Percentiles rank a stretch among this genome's conserved stretches.
These are phyloP conservation scores for Arxiozyma bovina DNA, from an alignment of 1,139 yeast genomes.

Conservation along the genomic window DNA sequence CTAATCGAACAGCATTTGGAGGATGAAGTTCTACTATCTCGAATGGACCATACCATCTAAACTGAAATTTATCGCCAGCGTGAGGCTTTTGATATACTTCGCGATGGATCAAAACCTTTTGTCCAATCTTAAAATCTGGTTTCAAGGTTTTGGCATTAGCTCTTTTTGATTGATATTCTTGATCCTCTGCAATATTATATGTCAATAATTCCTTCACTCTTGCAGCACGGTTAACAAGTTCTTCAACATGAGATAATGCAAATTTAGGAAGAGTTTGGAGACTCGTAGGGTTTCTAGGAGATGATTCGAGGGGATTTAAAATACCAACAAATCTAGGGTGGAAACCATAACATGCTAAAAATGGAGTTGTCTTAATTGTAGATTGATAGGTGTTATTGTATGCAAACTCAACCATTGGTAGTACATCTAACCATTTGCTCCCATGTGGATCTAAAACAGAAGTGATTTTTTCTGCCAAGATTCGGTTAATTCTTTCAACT, in stretches of 20 bases:
- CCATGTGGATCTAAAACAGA: conserved; percentile 15
- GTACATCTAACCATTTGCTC: conserved; percentile 11
- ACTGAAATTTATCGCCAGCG: not conserved
- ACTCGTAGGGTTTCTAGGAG: not conserved
- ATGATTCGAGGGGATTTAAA: not conserved
- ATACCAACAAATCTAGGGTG: not conserved
- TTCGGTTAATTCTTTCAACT: not conserved
- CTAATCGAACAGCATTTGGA: not conserved
- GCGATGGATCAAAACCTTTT: not conserved
- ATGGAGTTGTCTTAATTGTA: conserved; percentile 1
- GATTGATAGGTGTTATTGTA: conserved; percentile 6
- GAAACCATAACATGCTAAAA: conserved; percentile 1
- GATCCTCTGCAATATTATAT: not conserved
- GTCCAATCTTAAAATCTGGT: not conserved
- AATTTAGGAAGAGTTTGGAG: not conserved
- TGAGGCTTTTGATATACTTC: not conserved
- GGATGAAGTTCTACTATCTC: not conserved
- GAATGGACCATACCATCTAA: not conserved
- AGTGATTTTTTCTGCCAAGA: not conserved
- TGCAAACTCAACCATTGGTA: not conserved
- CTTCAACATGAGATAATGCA: not conserved
- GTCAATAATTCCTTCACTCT: not conserved
- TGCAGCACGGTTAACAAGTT: not conserved
- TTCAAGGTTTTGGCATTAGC: not conserved
- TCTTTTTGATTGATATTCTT: not conserved